Percentiles rank a stretch among this genome's conserved stretches.
phyloP scores from a whole-genome alignment of 768 basidiomycete species.

The Sutorius australiensis region DNA sequence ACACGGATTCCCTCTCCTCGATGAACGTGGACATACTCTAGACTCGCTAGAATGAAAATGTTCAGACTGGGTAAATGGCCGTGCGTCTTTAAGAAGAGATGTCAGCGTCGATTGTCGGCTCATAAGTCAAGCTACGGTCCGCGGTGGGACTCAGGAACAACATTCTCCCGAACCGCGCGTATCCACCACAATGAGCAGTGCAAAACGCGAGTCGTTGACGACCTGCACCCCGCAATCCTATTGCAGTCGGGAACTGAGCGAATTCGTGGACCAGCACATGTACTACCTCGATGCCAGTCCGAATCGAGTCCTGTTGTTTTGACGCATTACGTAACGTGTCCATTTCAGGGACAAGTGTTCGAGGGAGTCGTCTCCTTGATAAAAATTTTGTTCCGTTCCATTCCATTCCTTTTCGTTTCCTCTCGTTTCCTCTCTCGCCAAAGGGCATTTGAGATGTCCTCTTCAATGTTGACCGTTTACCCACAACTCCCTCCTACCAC shows the following conservation, averaged over 20 bases:
- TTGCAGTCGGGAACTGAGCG: too few species aligned
- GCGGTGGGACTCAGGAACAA: neutral
- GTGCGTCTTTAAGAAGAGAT: neutral
- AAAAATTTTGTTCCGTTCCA: too few species aligned
- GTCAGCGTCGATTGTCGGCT: neutral
- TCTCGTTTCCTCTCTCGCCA: neutral
- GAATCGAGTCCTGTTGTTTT: slow-evolving; percentile 1
- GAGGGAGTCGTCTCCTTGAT: neutral
- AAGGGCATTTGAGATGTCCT: slow-evolving; percentile 22
- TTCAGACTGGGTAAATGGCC: too few species aligned
- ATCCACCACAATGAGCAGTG: neutral
- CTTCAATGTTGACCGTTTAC: slow-evolving; percentile 14
- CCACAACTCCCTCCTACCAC: slow-evolving; percentile 33
- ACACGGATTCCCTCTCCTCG: neutral
- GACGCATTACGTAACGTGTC: slow-evolving; percentile 11
- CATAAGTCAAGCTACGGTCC: neutral
- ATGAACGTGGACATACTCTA: neutral
- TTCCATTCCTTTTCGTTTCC: neutral
- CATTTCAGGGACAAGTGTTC: slow-evolving; percentile 16
- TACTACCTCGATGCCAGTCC: neutral
- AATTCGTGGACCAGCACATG: too few species aligned
- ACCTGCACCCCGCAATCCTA: too few species aligned
- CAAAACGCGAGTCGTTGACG: neutral
- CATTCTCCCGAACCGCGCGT: neutral
- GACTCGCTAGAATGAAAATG: too few species aligned